Conservation (phyloP, 495 filamentous ascomycete genomes). For the Podospora fimiseda region DNA sequence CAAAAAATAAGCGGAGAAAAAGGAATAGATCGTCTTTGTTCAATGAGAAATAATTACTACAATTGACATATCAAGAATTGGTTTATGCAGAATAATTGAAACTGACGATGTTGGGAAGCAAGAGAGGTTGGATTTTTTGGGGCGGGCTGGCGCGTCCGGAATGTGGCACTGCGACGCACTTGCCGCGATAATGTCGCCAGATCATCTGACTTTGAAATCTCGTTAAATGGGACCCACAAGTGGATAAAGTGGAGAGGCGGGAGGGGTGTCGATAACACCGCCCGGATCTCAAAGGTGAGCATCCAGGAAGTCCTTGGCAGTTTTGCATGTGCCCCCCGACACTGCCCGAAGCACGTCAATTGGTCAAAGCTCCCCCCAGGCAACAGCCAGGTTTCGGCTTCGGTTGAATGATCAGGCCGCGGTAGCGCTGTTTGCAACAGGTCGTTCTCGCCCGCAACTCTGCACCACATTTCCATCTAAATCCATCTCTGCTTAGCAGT, state of each 20-base stretch:
- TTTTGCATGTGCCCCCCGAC: neutral
- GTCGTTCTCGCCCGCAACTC: slow-evolving; percentile 5
- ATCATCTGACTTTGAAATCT: slow-evolving; percentile 22
- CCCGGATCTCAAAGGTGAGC: neutral
- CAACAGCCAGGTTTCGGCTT: slow-evolving; percentile 5
- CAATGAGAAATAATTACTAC: neutral
- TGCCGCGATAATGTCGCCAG: slow-evolving; percentile 28
- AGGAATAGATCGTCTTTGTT: too few species aligned
- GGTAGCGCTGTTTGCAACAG: slow-evolving; percentile 18
- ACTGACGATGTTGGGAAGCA: slow-evolving; percentile 14
- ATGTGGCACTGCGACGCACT: slow-evolving; percentile 15
- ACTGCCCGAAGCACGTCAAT: neutral
- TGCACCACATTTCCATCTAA: slow-evolving; percentile 18
- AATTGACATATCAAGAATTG: neutral
- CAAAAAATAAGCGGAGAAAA: too few species aligned
- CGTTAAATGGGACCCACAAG: slow-evolving; percentile 7
- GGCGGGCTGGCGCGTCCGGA: slow-evolving; percentile 24
- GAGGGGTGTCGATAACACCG: neutral
- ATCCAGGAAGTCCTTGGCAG: too few species aligned
- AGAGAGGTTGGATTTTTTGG: slow-evolving; percentile 7
- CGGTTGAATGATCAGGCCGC: slow-evolving; percentile 22
- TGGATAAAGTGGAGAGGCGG: too few species aligned
- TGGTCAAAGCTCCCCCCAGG: neutral
- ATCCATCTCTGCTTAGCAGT: slow-evolving; percentile 28
- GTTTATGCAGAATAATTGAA: neutral